Conservation (phyloP, 1,139 yeast genomes). For the Sporopachydermia cereana region DNA sequence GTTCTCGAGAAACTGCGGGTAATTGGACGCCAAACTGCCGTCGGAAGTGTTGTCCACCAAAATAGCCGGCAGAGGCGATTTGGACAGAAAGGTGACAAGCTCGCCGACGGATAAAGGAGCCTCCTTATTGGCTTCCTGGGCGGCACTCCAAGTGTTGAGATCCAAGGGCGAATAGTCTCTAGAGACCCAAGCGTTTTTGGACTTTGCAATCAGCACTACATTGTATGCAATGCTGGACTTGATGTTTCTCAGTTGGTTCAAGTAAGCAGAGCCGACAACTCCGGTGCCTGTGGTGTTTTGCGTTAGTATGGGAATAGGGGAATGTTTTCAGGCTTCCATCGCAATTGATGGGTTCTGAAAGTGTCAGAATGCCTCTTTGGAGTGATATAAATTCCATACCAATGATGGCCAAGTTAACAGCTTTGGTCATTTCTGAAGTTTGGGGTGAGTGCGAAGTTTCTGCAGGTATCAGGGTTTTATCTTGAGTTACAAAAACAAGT, state of each 20-base stretch:
- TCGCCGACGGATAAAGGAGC: conserved; percentile 45
- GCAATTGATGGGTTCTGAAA: conserved; percentile 6
- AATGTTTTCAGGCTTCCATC: background rate
- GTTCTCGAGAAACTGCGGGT: conserved; percentile 58
- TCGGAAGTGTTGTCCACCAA: conserved; percentile 91
- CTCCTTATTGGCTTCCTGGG: conserved; percentile 31
- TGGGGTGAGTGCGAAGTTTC: no score
- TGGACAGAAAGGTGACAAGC: conserved; percentile 49
- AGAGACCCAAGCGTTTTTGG: conserved; percentile 56
- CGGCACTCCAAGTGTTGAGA: conserved; percentile 43
- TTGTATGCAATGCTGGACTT: conserved; percentile 39
- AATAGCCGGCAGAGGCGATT: conserved; percentile 64
- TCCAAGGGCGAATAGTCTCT: conserved; percentile 61
- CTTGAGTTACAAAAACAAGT: no score
- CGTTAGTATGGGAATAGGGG: background rate
- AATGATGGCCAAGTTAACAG: conserved; percentile 70
- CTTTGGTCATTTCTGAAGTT: conserved; percentile 42
- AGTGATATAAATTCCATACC: no score
- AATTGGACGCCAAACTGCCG: conserved; percentile 59
- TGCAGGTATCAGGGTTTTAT: no score
- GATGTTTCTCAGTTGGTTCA: conserved; percentile 53
- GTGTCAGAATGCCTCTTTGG: no score
- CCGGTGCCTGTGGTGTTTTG: conserved; percentile 64
- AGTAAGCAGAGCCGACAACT: conserved; percentile 87
- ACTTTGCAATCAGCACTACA: conserved; percentile 69